These are phyloP conservation scores for Apodospora peruviana DNA, from an alignment of 495 filamentous ascomycete genomes.

Conservation along the genomic window DNA sequence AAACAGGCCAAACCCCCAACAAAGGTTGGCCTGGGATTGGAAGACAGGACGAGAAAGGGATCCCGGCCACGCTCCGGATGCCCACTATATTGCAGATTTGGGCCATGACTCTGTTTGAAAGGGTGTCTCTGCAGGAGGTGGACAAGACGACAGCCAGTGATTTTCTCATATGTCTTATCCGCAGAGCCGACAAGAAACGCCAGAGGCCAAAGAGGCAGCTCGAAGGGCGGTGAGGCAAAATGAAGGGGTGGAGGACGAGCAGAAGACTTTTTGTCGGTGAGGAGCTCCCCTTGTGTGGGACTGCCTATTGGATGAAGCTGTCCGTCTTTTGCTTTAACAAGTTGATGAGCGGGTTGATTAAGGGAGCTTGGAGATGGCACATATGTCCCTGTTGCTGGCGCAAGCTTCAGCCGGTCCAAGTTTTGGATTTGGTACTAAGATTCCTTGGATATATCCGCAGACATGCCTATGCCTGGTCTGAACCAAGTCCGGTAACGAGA, in stretches of 20 bases:
- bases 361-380: neutral
- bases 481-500: conserved; percentile 4
- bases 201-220: neutral
- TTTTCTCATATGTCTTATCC: too few species aligned
- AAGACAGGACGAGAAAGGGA: neutral
- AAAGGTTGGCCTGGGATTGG: neutral
- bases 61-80: conserved; percentile 1
- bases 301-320: conserved; percentile 6
- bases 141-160: neutral
- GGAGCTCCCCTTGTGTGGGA: neutral
- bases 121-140: neutral
- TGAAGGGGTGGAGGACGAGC: conserved; percentile 3
- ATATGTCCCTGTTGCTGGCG: neutral
- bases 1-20: conserved; percentile 4
- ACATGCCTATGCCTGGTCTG: conserved; percentile 1
- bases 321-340: conserved; percentile 8
- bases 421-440: conserved; percentile 5
- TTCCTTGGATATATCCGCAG: neutral
- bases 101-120: neutral
- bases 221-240: conserved; percentile 2
- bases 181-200: neutral
- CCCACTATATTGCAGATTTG: neutral
- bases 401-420: conserved; percentile 7
- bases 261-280: conserved; percentile 1
- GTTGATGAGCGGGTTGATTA: conserved; percentile 9